These are phyloP conservation scores for Zygotorulaspora chibaensis DNA, from an alignment of 805 yeast species.

Conservation along the genomic window DNA sequence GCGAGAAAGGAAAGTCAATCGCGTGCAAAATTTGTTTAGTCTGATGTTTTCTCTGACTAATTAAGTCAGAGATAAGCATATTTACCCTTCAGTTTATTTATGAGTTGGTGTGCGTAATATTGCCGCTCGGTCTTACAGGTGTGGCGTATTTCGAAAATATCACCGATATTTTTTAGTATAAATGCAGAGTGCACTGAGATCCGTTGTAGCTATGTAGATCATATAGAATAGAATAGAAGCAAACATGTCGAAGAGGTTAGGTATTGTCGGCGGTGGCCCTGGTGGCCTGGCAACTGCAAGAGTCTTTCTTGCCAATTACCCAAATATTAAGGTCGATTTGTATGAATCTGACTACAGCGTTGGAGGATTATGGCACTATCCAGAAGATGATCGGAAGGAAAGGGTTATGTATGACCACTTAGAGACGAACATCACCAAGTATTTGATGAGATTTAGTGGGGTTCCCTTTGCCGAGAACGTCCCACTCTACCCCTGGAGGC, in stretches of 20 bases:
- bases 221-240: slow-evolving; percentile 5
- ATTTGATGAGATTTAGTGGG: slow-evolving; percentile 61
- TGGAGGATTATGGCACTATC: slow-evolving; percentile 82
- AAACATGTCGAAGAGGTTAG: slow-evolving; percentile 38
- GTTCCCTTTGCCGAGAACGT: slow-evolving; percentile 45
- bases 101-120: too few species aligned
- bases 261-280: slow-evolving; percentile 78
- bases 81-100: too few species aligned
- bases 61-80: too few species aligned
- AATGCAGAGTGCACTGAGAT: too few species aligned
- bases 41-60: too few species aligned
- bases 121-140: too few species aligned
- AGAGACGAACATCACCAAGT: slow-evolving; percentile 65
- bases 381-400: slow-evolving; percentile 26
- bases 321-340: slow-evolving; percentile 46
- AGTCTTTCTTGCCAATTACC: slow-evolving; percentile 53
- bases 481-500: slow-evolving; percentile 55
- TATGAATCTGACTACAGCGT: slow-evolving; percentile 54
- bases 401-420: slow-evolving; percentile 56
- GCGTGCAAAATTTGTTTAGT: too few species aligned
- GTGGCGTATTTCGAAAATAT: too few species aligned
- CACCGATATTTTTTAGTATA: too few species aligned
- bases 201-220: not conserved
- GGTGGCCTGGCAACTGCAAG: slow-evolving; percentile 63
- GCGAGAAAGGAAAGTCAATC: too few species aligned